phyloP scores from a whole-genome alignment of 805 yeast species.

The Yarrowia divulgata region DNA sequence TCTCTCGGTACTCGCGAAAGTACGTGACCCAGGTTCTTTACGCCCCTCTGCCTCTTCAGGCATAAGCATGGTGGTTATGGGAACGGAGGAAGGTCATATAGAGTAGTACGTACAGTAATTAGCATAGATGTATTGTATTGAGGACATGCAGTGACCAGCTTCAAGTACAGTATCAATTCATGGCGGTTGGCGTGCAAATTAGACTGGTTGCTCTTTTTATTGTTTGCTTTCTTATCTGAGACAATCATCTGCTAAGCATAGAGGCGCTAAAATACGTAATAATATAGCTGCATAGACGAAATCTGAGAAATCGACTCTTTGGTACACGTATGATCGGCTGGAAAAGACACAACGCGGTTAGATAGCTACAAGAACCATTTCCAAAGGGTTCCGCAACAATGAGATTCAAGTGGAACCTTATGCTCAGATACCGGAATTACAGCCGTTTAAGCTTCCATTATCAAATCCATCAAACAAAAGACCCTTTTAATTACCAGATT shows the following conservation, averaged over 20 bases:
- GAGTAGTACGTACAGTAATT: constrained; percentile 19
- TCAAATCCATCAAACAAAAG: not conserved
- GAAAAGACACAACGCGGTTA: too few species aligned
- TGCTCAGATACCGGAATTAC: too few species aligned
- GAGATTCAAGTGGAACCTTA: too few species aligned
- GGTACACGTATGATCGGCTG: too few species aligned
- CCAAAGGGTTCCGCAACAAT: too few species aligned
- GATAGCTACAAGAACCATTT: too few species aligned
- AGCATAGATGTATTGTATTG: constrained; percentile 19
- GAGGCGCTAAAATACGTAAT: not conserved
- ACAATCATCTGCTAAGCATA: too few species aligned
- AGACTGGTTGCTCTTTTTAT: too few species aligned
- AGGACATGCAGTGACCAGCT: too few species aligned
- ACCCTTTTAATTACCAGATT: too few species aligned
- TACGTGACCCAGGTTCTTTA: constrained; percentile 91
- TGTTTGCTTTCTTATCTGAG: too few species aligned
- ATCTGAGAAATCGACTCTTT: not conserved
- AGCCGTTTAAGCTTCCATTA: not conserved
- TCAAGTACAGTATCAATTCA: not conserved
- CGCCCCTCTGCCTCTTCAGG: constrained; percentile 71
- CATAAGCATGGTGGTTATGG: not conserved
- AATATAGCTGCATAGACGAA: not conserved
- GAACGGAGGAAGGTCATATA: not conserved
- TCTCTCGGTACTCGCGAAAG: constrained; percentile 86
- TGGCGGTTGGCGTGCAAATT: too few species aligned